Conservation (phyloP, 2,329 filamentous ascomycete genomes). For the Cytospora schulzeri region DNA sequence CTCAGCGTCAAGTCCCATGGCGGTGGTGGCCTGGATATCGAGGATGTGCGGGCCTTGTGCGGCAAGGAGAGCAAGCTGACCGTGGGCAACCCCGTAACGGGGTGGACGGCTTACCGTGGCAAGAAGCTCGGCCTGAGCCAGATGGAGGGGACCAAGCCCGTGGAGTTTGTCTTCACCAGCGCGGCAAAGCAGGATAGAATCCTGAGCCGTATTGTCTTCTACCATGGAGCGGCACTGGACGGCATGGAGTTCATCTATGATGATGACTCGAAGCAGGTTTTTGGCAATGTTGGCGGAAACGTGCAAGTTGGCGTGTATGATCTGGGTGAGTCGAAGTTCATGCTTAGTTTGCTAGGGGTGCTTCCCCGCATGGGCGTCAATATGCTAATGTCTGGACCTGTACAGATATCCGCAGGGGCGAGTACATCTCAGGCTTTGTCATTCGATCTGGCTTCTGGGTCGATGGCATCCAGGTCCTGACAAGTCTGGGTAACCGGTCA, state of each 20-base stretch:
- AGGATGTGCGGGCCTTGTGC: constrained; percentile 72
- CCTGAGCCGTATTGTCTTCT: constrained; percentile 73
- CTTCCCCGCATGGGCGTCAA: background rate
- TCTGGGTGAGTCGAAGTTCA: constrained; percentile 61
- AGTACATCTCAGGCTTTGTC: constrained; percentile 85
- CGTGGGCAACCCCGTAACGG: constrained; percentile 62
- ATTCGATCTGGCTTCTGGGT: constrained; percentile 81
- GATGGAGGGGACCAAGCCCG: constrained; percentile 68
- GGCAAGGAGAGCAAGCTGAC: constrained; percentile 75
- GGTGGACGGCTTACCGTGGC: constrained; percentile 74
- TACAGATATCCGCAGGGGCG: constrained; percentile 77
- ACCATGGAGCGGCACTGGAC: constrained; percentile 75
- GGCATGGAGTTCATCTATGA: constrained; percentile 94
- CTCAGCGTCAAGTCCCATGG: constrained; percentile 76
- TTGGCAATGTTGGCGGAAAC: constrained; percentile 78
- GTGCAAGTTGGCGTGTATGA: constrained; percentile 73
- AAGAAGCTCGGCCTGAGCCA: constrained; percentile 72
- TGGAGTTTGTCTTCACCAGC: constrained; percentile 76
- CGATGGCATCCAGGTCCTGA: constrained; percentile 87
- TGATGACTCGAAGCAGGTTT: constrained; percentile 79
- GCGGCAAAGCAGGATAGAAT: constrained; percentile 70
- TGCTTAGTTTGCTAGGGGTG: background rate
- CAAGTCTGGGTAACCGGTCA: constrained; percentile 84
- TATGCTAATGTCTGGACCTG: constrained; percentile 30
- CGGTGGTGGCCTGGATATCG: constrained; percentile 72